phyloP scores from a whole-genome alignment of 1,284 basidiomycete species.

The Entoloma clypeatum region DNA sequence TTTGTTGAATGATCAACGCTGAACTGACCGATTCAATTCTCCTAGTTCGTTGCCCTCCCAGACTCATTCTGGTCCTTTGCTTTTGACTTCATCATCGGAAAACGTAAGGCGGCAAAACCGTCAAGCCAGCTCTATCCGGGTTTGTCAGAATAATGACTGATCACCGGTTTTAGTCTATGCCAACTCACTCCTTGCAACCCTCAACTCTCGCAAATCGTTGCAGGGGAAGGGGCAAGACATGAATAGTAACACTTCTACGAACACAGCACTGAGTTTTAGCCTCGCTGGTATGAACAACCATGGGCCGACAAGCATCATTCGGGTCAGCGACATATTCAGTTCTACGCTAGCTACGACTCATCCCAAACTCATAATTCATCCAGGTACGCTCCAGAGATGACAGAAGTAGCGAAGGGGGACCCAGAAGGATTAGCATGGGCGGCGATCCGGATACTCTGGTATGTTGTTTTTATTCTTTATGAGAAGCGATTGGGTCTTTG shows the following conservation, averaged over 20 bases:
- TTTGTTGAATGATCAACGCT: neutral
- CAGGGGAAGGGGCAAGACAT: conserved; percentile 23
- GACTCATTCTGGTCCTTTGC: conserved; percentile 41
- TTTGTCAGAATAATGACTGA: neutral
- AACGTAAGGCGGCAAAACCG: conserved; percentile 34
- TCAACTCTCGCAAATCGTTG: conserved; percentile 40
- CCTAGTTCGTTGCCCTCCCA: conserved; percentile 35
- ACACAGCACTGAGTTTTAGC: conserved; percentile 31
- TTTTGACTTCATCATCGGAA: conserved; percentile 46
- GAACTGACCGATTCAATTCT: neutral
- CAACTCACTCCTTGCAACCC: conserved; percentile 41
- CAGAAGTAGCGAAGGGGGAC: too few species aligned
- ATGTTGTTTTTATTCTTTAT: too few species aligned
- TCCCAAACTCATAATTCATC: too few species aligned
- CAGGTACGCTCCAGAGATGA: too few species aligned
- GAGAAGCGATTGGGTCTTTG: too few species aligned
- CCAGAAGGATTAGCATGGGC: too few species aligned
- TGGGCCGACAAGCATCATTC: conserved; percentile 18
- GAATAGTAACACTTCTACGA: conserved; percentile 20
- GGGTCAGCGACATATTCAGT: conserved; percentile 16
- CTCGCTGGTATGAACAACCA: conserved; percentile 25
- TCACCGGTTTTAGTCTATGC: conserved; percentile 34
- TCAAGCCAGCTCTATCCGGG: too few species aligned
- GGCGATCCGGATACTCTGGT: too few species aligned
- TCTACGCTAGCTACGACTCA: too few species aligned